Percentiles rank a stretch among this genome's conserved stretches.
These are phyloP conservation scores for Bacidia gigantensis DNA, from an alignment of 495 filamentous ascomycete genomes.

Conservation along the genomic window DNA sequence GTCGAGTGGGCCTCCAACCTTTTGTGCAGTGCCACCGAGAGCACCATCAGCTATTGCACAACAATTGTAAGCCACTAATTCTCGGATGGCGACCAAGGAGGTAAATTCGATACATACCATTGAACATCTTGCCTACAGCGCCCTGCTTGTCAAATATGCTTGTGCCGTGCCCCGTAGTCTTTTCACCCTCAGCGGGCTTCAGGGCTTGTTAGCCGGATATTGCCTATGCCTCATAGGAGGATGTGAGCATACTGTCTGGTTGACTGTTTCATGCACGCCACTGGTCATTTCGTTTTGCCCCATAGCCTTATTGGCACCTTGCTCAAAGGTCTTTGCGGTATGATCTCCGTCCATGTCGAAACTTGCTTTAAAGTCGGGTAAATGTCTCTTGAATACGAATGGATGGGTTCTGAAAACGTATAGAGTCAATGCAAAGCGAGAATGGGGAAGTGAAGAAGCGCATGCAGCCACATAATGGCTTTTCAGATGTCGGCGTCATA, in stretches of 20 bases:
- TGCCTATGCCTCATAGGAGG: not conserved
- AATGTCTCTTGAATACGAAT: too few relatives aligned
- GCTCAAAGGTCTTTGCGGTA: constrained; percentile 18
- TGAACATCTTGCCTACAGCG: constrained; percentile 19
- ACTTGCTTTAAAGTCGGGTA: too few relatives aligned
- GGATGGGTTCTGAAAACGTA: constrained; percentile 20
- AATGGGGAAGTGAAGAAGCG: not conserved
- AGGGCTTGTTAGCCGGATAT: not conserved
- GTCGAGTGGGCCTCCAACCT: constrained; percentile 40
- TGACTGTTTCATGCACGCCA: constrained; percentile 16
- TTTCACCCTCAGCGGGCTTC: constrained; percentile 17
- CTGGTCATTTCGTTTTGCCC: constrained; percentile 16
- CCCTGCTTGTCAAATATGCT: constrained; percentile 18
- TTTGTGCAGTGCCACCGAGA: constrained; percentile 37
- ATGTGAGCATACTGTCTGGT: constrained; percentile 12
- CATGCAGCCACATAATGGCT: too few relatives aligned
- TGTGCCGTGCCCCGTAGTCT: constrained; percentile 16
- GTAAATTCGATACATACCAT: constrained; percentile 5
- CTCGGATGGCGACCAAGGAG: too few relatives aligned
- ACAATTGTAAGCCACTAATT: constrained; percentile 3
- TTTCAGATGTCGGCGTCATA: not conserved
- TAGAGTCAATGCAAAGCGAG: not conserved
- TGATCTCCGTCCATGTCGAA: constrained; percentile 19
- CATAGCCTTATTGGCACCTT: constrained; percentile 18
- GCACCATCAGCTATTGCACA: constrained; percentile 35